phyloP scores from a whole-genome alignment of 1,284 basidiomycete genomes.

The Fomitiporia mediterranea region DNA sequence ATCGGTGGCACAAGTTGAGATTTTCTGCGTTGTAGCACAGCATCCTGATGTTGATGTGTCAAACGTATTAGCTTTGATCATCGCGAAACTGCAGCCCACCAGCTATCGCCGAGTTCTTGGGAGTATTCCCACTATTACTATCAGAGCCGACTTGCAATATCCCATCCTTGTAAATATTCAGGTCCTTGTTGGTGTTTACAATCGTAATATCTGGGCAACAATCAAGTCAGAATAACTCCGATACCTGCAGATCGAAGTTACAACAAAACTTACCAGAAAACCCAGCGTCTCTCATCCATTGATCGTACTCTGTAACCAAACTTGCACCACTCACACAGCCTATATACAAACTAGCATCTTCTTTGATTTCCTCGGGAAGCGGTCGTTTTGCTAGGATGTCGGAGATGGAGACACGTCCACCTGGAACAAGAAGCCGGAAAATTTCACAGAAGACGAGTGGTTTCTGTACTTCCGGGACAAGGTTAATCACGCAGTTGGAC shows the following conservation, averaged over 20 bases:
- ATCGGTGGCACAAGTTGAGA: too few species aligned
- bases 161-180: slow-evolving; percentile 32
- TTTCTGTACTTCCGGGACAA: slow-evolving; percentile 40
- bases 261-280: slow-evolving; percentile 33
- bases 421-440: slow-evolving; percentile 44
- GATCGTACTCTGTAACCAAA: slow-evolving; percentile 33
- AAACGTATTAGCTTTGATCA: too few species aligned
- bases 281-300: slow-evolving; percentile 36
- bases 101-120: too few species aligned
- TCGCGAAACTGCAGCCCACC: too few species aligned
- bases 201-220: slow-evolving; percentile 36
- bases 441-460: slow-evolving; percentile 38
- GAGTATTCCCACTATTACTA: too few species aligned
- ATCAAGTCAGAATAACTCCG: neutral
- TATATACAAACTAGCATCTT: slow-evolving; percentile 37
- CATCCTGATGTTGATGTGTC: too few species aligned
- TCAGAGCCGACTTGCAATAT: too few species aligned
- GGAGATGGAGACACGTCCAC: slow-evolving; percentile 41
- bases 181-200: slow-evolving; percentile 36
- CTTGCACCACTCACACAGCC: slow-evolving; percentile 44
- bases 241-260: neutral
- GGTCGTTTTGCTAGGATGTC: slow-evolving; percentile 40
- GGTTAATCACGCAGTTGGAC: slow-evolving; percentile 53
- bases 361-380: slow-evolving; percentile 37
- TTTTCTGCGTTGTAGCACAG: too few species aligned